Evolutionary conservation across 2,329 filamentous ascomycete species (phyloP), one percentile per base, ranked within the genome.

Genomic region (Dactylellina haptotyla): DNA sequence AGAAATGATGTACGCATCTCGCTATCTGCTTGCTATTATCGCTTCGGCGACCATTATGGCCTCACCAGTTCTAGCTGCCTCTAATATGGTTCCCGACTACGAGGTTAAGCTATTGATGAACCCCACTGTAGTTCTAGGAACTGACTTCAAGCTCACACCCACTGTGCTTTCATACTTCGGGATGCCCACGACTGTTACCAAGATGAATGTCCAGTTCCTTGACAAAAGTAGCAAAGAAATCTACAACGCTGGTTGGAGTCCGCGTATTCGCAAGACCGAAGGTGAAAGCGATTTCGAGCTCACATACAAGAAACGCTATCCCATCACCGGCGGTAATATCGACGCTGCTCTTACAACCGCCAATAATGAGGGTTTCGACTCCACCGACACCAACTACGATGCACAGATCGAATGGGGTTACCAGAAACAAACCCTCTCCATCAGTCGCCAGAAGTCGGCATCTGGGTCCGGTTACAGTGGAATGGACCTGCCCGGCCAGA

Each of bases 291-390:
- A 78, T 16, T 80, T 81, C 50, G 81, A 81, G 75, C 75, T 81
- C n/a, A 82, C 80, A 3, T 82, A 81, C 76, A 82, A 82, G 77
- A 81, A 80, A 76, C 79, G 81, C 14, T 81, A 81, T 75, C 26
- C 76, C 18, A 78, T 81, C 56, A 63, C 45, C 18, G 75, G 75
- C 37, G 77, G 75, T 37, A 75, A 80, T 30, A 79, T 81, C 69
- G 75, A 79, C 39, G 77, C 75, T 37, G 77, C 79, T 26, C 77
- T 81, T 23, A 78, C 70, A 23, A 76, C 67, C 14, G 80, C 80
- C 45, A 77, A 78, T 30, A 66, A 73, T 1, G 79, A 81, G 25
- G 80, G 80, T 34, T 82, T 81, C 70, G 79, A 80, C 57, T 76
- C 77, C 16, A 58, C 58, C 43, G 74, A 78, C 28, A 75, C 71